Base-by-base conservation (phyloP, 352 stramenopile species). In the Pilasporangium apinafurcum region DNA sequence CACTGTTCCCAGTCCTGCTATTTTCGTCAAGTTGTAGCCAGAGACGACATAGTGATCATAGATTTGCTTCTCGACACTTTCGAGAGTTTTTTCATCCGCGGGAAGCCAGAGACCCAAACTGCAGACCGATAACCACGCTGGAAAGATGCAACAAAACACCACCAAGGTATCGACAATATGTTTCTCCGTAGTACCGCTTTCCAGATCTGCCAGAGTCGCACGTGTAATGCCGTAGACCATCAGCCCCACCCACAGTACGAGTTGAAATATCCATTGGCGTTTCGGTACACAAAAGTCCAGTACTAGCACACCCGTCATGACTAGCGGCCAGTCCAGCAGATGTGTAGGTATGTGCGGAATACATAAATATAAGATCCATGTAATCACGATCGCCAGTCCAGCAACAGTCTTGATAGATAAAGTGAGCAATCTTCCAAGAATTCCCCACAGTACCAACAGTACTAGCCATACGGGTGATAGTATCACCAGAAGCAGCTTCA, bases 1-100 rank as follows among this genome's bases (percentile, higher is more conserved):
- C 5, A 92, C 64, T 0, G 76, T 92, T 0, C 79, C 79, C 3
- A 92, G 56, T 9, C 79, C 79, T 1, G 72, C 71, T 1, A 89
- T 57, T 32, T 80, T 79, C 2, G 58, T 54, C 38, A 76, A 48
- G 5, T 42, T 67, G 39, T 80, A 82, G n/a, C 73, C 68, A 3
- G 62, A 79, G 13, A 68, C 56, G 14, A 87, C 33, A 44, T 84
- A 80, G 45, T 83, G 61, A 20, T 80, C 53, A 43, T 89, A 89
- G 37, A 92, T 78, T 27, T 67, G 79, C 44, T 55, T 64, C 44
- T 87, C 74, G n/a, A 80, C 37, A 5, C 56, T 62, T 24, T 87
- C 71, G 0, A 87, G 66, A 28, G 50, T 41, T 5, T 63, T 41
- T 4, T 59, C 37, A 43, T 83, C 61, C n/a, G 74, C 75, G 9